A percentile compares a stretch with the other conserved stretches of the same genome.
Evolutionary conservation across 1,284 basidiomycete species (phyloP).

Genomic region (Malassezia restricta): DNA sequence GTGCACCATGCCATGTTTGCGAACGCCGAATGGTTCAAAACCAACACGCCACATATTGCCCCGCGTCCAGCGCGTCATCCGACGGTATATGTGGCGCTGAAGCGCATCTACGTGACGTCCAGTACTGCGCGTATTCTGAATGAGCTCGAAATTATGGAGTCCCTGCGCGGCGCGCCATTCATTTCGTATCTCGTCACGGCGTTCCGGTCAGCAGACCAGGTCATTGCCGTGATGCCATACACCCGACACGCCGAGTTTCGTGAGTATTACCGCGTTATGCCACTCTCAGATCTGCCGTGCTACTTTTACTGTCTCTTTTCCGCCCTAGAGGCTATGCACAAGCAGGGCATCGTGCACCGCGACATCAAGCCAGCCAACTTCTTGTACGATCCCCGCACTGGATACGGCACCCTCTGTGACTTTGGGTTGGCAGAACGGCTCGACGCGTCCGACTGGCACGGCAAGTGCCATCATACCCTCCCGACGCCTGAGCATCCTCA

Average conservation of each 20-base stretch:
- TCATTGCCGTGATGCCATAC: conserved; percentile 89
- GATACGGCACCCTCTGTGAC: conserved; percentile 78
- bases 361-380: conserved; percentile 99
- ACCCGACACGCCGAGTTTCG: conserved; percentile 84
- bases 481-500: conserved; percentile 30
- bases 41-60: conserved; percentile 2
- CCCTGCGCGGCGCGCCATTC: conserved; percentile 48
- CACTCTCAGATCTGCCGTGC: conserved; percentile 63
- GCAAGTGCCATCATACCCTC: conserved; percentile 41
- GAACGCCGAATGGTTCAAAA: conserved; percentile 60
- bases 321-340: conserved; percentile 76
- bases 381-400: conserved; percentile 74
- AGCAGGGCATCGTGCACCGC: conserved; percentile 80
- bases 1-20: conserved; percentile 63
- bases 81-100: conserved; percentile 71
- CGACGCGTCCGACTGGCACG: conserved; percentile 35
- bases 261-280: conserved; percentile 61
- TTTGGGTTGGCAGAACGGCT: conserved; percentile 60
- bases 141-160: conserved; percentile 84
- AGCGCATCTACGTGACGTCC: conserved; percentile 93
- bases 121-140: conserved; percentile 84
- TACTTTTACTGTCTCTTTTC: conserved; percentile 88
- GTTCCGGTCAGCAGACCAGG: conserved; percentile 79
- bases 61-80: conserved; percentile 18
- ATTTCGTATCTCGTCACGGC: conserved; percentile 73